phyloP scores from a whole-genome alignment of 331 rosid genomes.

The Rosa hybrid region DNA sequence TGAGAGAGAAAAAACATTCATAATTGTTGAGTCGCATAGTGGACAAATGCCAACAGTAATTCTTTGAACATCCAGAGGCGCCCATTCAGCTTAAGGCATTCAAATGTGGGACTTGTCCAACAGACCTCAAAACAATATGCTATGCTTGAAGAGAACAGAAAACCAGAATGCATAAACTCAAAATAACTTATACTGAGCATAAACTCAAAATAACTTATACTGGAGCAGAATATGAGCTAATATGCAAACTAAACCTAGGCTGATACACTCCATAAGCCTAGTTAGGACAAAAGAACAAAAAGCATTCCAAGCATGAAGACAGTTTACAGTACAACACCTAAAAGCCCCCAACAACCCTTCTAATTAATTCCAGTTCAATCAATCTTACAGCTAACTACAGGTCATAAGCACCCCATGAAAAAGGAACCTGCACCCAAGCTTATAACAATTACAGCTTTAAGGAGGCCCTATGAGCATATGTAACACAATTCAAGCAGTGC shows the following conservation, averaged over 20 bases:
- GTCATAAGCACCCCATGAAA: neutral
- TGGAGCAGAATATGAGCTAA: neutral
- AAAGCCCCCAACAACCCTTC: neutral
- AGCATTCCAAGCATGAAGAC: neutral
- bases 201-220: no score
- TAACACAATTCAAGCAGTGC: neutral
- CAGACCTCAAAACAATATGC: neutral
- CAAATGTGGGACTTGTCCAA: neutral
- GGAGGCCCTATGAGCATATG: neutral
- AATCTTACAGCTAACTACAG: neutral
- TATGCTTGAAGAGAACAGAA: neutral
- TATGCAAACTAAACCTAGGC: neutral
- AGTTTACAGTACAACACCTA: neutral
- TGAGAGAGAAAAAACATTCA: slow-evolving; percentile 1
- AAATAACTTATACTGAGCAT: neutral
- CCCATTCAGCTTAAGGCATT: neutral
- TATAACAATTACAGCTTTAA: neutral
- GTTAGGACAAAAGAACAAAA: neutral
- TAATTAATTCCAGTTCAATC: neutral
- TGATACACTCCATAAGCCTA: neutral
- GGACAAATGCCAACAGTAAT: neutral
- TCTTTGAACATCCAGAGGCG: neutral
- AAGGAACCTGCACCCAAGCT: neutral
- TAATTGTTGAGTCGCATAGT: neutral
- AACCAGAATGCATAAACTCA: neutral